A percentile compares a stretch with the other conserved stretches of the same genome.
Evolutionary conservation across 2,329 filamentous ascomycete species (phyloP).

Genomic region (Aspergillus sp.): DNA sequence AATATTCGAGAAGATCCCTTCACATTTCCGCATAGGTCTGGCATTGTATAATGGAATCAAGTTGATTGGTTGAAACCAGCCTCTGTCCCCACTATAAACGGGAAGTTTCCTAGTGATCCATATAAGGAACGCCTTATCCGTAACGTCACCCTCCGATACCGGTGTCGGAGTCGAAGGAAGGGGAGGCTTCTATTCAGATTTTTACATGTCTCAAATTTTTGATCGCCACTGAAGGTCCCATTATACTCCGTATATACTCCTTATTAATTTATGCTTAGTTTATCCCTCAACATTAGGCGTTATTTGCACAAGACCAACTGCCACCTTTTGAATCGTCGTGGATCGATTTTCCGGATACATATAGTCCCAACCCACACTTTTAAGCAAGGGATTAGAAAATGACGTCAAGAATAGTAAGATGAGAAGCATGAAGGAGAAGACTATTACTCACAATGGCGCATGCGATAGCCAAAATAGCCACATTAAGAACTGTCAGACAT

Average conservation of each 20-base stretch:
- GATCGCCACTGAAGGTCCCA: neutral
- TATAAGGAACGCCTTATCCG: neutral
- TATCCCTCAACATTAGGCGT: neutral
- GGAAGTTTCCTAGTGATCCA: neutral
- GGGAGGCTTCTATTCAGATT: neutral
- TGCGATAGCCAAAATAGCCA: neutral
- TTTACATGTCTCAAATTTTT: neutral
- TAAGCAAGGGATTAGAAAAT: neutral
- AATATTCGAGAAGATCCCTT: neutral
- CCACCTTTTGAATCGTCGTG: neutral
- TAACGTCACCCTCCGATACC: neutral
- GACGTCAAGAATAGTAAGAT: no score
- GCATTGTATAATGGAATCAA: neutral
- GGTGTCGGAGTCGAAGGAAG: neutral
- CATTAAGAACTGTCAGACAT: neutral
- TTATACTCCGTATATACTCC: neutral
- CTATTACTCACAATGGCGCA: neutral
- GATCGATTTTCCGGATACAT: neutral
- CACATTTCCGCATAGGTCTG: neutral
- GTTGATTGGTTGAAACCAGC: neutral
- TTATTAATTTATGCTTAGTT: neutral
- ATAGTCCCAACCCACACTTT: neutral
- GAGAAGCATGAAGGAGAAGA: neutral
- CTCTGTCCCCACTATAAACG: neutral
- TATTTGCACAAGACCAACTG: neutral